Evolutionary conservation across 2,329 filamentous ascomycete genomes (phyloP).

Genomic region (Ophiostoma montium): DNA sequence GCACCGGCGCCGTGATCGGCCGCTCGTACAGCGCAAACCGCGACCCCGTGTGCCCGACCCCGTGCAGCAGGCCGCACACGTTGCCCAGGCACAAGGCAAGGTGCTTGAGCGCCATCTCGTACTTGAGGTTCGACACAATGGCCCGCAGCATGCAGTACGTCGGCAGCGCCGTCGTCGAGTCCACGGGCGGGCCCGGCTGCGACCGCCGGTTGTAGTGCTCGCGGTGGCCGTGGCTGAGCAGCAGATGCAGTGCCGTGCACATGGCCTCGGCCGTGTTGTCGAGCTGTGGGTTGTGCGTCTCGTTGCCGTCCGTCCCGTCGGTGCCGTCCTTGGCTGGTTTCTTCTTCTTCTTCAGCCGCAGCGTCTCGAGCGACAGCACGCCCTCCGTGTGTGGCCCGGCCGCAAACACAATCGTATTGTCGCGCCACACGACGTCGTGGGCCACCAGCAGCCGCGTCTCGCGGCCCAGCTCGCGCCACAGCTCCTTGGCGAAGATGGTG

Average conservation of each 20-base stretch:
- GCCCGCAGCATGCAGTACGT: conserved; percentile 37
- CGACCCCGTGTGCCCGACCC: conserved; percentile 5
- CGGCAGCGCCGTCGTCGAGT: conserved; percentile 24
- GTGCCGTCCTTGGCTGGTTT: background rate
- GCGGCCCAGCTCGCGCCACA: conserved; percentile 78
- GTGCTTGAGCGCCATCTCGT: conserved; percentile 25
- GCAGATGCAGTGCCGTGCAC: conserved; percentile 54
- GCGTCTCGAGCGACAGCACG: conserved; percentile 51
- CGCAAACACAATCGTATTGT: conserved; percentile 40
- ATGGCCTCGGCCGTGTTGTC: conserved; percentile 46
- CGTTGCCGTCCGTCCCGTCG: background rate
- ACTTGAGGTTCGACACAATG: conserved; percentile 34
- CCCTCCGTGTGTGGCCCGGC: conserved; percentile 41
- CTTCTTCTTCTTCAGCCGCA: conserved; percentile 29
- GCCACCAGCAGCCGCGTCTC: conserved; percentile 63
- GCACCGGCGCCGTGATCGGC: conserved; percentile 12
- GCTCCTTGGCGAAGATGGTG: conserved; percentile 68
- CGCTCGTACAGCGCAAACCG: conserved; percentile 12
- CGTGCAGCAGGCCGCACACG: conserved; percentile 29
- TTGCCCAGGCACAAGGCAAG: conserved; percentile 28
- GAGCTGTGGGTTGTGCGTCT: background rate
- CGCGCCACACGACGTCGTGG: conserved; percentile 53
- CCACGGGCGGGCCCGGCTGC: conserved; percentile 32
- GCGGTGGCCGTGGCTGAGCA: conserved; percentile 64
- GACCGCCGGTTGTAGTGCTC: conserved; percentile 49